Evolutionary conservation across 441 rosid genomes (phyloP).

Genomic region (Adansonia gregorii): DNA sequence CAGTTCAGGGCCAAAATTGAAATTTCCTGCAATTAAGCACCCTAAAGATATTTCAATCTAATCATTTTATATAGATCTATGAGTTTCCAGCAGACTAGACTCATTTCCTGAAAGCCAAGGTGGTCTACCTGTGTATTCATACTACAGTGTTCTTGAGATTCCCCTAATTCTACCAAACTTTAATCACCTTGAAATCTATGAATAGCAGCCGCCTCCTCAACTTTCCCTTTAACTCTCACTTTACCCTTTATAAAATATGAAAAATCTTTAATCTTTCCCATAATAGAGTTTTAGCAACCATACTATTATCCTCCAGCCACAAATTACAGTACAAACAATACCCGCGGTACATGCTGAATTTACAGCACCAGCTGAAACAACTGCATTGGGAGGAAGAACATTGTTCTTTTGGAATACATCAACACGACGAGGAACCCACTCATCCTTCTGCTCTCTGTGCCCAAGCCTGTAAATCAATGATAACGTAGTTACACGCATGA

Average conservation of each 20-base stretch:
- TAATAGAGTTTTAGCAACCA: not conserved
- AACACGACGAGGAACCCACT: slow-evolving; percentile 93
- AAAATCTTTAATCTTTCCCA: not conserved
- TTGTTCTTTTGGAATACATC: slow-evolving; percentile 77
- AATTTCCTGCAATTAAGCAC: slow-evolving; percentile 1
- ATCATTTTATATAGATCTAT: not conserved
- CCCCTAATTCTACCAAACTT: not conserved
- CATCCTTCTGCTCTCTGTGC: slow-evolving; percentile 98
- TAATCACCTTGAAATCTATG: slow-evolving; percentile 6
- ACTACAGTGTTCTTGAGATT: not conserved
- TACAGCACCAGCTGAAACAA: slow-evolving; percentile 83
- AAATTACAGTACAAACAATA: slow-evolving; percentile 28
- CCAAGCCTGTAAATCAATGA: slow-evolving; percentile 73
- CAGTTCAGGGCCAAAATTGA: not conserved
- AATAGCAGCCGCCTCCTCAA: not conserved
- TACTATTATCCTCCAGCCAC: not conserved
- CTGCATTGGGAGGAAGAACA: slow-evolving; percentile 74
- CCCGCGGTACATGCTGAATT: slow-evolving; percentile 97
- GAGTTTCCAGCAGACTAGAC: not conserved
- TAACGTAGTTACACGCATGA: slow-evolving; percentile 28
- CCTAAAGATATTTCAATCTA: not conserved
- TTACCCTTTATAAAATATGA: not conserved
- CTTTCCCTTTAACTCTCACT: not conserved
- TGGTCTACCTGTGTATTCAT: not conserved
- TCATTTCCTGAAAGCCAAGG: not conserved